A percentile compares a stretch with the other conserved stretches of the same genome.
These are phyloP conservation scores for Cupressus sempervirens DNA, from an alignment of 75 land plant species.

Conservation along the genomic window DNA sequence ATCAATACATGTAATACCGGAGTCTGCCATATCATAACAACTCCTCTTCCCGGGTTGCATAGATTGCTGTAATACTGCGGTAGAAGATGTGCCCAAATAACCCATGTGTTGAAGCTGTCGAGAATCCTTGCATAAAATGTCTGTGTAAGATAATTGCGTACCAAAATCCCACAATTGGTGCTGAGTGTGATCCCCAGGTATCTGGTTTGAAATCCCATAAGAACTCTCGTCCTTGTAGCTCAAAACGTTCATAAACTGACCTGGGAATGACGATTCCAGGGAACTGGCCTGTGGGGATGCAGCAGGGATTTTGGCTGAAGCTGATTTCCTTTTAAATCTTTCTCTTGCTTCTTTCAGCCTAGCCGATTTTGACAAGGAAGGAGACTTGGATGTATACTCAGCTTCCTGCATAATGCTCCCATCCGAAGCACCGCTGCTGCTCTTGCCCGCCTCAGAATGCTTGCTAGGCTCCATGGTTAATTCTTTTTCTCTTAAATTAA, in stretches of 20 bases:
- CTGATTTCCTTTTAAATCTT: neutral
- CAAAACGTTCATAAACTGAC: neutral
- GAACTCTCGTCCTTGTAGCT: neutral
- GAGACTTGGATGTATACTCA: slow-evolving; percentile 4
- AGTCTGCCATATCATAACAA: slow-evolving; percentile 1
- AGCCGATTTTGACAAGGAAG: neutral
- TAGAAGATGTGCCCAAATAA: neutral
- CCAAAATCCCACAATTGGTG: slow-evolving; percentile 1
- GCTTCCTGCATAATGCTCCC: slow-evolving; percentile 9
- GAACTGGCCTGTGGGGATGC: neutral
- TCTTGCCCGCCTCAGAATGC: neutral
- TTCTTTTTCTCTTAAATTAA: neutral
- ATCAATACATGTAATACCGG: neutral
- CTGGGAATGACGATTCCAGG: neutral
- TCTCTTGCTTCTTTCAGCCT: neutral
- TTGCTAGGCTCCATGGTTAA: neutral
- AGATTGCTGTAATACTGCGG: neutral
- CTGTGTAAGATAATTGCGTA: neutral
- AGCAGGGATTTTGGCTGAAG: neutral
- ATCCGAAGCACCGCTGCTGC: slow-evolving; percentile 4
- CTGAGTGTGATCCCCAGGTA: neutral
- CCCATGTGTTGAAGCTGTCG: slow-evolving; percentile 1
- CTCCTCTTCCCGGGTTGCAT: neutral
- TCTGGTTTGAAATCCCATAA: neutral
- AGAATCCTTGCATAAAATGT: slow-evolving; percentile 4